Base-by-base conservation (phyloP, 2,329 filamentous ascomycete species). In the Ceratocystis huliohia region DNA sequence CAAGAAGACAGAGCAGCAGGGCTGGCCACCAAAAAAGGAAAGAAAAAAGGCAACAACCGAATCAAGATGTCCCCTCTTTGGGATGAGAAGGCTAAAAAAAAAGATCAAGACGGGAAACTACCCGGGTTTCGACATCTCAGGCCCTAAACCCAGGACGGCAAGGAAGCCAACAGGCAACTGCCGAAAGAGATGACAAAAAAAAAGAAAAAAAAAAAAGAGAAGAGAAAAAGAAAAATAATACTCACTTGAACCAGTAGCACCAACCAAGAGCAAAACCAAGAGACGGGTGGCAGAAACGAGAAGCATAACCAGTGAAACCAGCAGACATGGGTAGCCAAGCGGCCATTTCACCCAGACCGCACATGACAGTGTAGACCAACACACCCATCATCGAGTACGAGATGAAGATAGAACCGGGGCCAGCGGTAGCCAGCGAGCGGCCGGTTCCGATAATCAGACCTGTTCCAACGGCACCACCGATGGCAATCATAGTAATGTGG, bases 281-380 rank as follows among this genome's bases (percentile, higher is more conserved):
- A 68, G 88, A 88, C 65, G 88, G 88, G 71, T 94, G 88, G 72
- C 85, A 88, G 77, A 91, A 94, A 61, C 89, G 82, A 68, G 85
- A 82, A 28, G 89, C 88, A 73, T 92, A 94, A 72, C 88, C 88
- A 68, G 88, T 88, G 75, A 94, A 95, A 70, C 89, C 89, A 73
- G 87, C 84, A 65, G 84, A 83, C 71, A 91, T 80, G 63, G 89
- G 89, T 44, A 94, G 75, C 88, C 88, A 94, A 64, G 89, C 83
- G 7, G 89, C 88, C 88, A 94, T 94, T 75, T 93, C 89, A 69
- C 89, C 89, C 3, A 94, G 83, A 66, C 84, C 86, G 67, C 85
- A 86, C 88, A 94, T 91, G 70, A 94, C 89, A 53, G 91, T 77
- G 75, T 86, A 94, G 70, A 93, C 89, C 68, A 94, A 76, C 61